These are phyloP conservation scores for Xylaria multiplex DNA, from an alignment of 2,329 filamentous ascomycete genomes.

Conservation along the genomic window DNA sequence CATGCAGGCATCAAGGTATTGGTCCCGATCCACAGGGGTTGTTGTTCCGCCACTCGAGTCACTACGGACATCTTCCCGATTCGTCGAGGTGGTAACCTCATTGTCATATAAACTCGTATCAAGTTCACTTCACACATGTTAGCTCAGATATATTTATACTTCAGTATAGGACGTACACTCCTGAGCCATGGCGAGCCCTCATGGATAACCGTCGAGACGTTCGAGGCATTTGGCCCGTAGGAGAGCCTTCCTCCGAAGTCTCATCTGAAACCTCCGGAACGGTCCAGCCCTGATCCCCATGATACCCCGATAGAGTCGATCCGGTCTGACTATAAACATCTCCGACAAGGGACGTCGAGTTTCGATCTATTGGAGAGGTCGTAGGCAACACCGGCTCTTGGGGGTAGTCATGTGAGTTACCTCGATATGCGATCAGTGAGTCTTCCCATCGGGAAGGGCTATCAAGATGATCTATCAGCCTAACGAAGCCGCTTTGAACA, in stretches of 20 bases:
- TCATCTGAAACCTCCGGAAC: background rate
- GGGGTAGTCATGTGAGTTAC: background rate
- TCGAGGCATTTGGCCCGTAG: background rate
- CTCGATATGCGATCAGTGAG: background rate
- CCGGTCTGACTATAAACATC: background rate
- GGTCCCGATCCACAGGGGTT: background rate
- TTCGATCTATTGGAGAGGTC: background rate
- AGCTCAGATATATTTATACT: conserved; percentile 4
- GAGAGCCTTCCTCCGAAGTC: background rate
- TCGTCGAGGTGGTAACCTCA: background rate
- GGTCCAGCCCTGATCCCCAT: background rate
- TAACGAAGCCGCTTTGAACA: background rate
- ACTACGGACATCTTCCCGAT: conserved; percentile 6
- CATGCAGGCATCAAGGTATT: conserved; percentile 15
- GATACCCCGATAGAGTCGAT: background rate
- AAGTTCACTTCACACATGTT: conserved; percentile 2
- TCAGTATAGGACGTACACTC: conserved; percentile 18
- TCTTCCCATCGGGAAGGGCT: background rate
- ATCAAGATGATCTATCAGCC: conserved; percentile 12
- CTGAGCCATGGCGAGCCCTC: conserved; percentile 25
- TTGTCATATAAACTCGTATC: background rate
- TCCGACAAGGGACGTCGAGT: background rate
- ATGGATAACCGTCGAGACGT: conserved; percentile 18
- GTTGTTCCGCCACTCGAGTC: conserved; percentile 12
- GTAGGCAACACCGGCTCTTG: background rate